Base-by-base conservation (phyloP, 805 yeast genomes). In the Spencermartinsiella europaea region DNA sequence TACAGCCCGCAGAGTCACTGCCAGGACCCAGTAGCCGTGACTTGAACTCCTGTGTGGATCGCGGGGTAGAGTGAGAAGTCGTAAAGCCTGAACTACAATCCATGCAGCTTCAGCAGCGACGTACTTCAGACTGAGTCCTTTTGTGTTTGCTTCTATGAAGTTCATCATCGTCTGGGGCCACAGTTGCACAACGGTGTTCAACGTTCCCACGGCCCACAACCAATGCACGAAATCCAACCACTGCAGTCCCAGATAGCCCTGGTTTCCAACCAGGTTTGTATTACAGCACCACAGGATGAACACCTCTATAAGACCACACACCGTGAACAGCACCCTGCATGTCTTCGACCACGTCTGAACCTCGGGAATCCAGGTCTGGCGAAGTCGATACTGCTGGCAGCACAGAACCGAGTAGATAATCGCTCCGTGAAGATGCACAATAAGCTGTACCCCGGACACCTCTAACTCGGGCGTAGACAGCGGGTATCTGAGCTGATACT, bases 141-240 rank as follows among this genome's bases (percentile, higher is more conserved):
- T 7, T n/a, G 46, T 37, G 7, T 38, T 28, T 35, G 31, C 28
- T 14, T 21, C 27, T 14, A 25, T 42, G 12, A 28, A 51, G 34
- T 51, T 46, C 28, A 47, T 38, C 16, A 49, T 34, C 15, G 50
- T 39, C 33, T 51, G 55, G 5, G 54, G 48, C 4, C 36, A n/a
- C 19, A 45, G 39, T 2, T 42, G 21, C 2, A 38, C 36, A 7
- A 42, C 34, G 4, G 42, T 42, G 15, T 33, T 31, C 12, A 49
- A 38, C 27, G 44, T 34, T 14, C 49, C 48, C 1, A 47, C 44
- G 21, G 22, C 7, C 21, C 51, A 48, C 12, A 51, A 27, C 46
- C 50, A 47, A 21, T 46, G 40, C 7, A 51, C 46, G 15, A 38
- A 43, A 33, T 51, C 55, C 4, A 51, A 28, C 46, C 49, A 43